phyloP scores from a whole-genome alignment of 176 grass and related monocot genomes.

The Otatea glauca region DNA sequence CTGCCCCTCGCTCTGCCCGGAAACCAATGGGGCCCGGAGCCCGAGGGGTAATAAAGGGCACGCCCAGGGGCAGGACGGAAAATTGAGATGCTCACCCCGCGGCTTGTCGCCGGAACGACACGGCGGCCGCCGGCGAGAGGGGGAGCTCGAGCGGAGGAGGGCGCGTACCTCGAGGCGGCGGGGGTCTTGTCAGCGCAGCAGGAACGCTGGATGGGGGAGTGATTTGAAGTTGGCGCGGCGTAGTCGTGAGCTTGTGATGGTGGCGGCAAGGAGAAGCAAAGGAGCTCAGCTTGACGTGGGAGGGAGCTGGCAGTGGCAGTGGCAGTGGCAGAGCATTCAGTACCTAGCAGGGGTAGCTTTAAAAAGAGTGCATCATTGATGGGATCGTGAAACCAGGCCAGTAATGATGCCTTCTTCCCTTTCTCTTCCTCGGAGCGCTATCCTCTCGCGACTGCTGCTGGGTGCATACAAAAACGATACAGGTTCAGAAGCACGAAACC shows the following conservation, averaged over 20 bases:
- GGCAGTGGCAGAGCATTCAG: slow-evolving; percentile 18
- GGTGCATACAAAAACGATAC: too few relatives aligned
- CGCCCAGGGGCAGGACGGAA: neutral
- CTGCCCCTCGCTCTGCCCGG: slow-evolving; percentile 18
- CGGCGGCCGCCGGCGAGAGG: neutral
- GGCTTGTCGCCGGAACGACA: neutral
- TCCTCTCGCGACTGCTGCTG: neutral
- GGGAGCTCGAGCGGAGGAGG: neutral
- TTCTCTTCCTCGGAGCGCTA: neutral
- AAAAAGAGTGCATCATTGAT: neutral
- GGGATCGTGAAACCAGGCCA: neutral
- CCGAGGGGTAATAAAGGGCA: slow-evolving; percentile 4
- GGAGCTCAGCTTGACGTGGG: slow-evolving; percentile 54
- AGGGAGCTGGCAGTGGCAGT: neutral
- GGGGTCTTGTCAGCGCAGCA: slow-evolving; percentile 18
- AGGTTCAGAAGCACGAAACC: too few relatives aligned
- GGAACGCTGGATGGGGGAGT: slow-evolving; percentile 16
- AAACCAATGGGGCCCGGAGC: slow-evolving; percentile 12
- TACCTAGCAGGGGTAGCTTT: neutral
- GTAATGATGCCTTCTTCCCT: neutral
- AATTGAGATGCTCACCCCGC: neutral
- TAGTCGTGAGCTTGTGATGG: neutral
- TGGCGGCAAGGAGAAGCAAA: slow-evolving; percentile 39
- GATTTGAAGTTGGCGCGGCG: slow-evolving; percentile 23
- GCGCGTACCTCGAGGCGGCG: slow-evolving; percentile 1